Base-by-base conservation (phyloP, 108 stramenopile genomes). In the Phaeodactylum tricornutum region DNA sequence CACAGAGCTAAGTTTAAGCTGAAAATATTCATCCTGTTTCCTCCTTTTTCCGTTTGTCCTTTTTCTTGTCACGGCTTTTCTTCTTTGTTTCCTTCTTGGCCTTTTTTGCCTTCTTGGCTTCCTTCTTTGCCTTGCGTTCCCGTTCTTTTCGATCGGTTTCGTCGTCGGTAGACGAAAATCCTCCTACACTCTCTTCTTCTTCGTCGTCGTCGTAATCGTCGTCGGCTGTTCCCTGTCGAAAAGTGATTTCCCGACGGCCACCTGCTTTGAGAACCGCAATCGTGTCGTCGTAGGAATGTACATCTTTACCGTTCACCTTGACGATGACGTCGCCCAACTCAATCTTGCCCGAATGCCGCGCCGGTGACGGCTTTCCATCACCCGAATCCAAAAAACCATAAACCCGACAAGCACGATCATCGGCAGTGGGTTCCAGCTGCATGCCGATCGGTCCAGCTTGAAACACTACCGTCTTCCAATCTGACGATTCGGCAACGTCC, bases 391-490 rank as follows among this genome's bases (percentile, higher is more conserved):
- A 21, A 33, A 62, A 45, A 1, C 31, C 41, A 16, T 43, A 40
- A 9, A 62, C 52, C 6, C 48, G 52, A 29, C 61, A 62, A n/a
- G 50, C 52, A 9, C 15, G 28, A 23, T 62, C 48, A 15, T 50
- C 51, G 7, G 20, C 16, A 4, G 51, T 52, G 12, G 61, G 61
- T 47, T 62, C 61, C 11, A 62, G 53, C 36, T 62, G 39, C 43
- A 62, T 29, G 1, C 61, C 61, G 31, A 62, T 53, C 4, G 61
- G 61, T 12, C 61, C 61, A 8, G 38, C 50, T 36, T 48, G 53
- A 46, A 62, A 62, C 12, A 40, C 24, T 4, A 62, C 61, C 11
- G 43, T 33, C 16, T 51, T 34, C 20, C 26, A 23, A 5, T 33
- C 50, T 5, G 15, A 26, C 27, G 36, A 35, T 3, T 52, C 36